These are phyloP conservation scores for Aspergillus pseudonomiae DNA, from an alignment of 2,329 filamentous ascomycete genomes.

Conservation along the genomic window DNA sequence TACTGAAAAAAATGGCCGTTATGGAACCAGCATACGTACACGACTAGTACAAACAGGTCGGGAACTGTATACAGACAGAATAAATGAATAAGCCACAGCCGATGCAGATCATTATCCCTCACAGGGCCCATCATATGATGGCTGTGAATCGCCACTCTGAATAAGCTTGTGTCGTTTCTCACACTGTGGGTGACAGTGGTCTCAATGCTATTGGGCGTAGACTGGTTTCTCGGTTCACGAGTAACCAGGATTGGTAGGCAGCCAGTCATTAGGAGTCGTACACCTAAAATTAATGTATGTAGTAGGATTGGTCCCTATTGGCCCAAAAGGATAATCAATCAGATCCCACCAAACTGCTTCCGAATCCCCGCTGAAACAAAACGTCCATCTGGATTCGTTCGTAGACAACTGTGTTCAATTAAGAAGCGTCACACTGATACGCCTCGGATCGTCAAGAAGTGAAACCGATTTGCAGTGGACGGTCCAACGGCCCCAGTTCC, in stretches of 20 bases:
- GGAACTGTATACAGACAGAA: not conserved
- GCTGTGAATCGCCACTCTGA: not conserved
- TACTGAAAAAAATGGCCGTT: not conserved
- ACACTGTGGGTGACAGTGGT: not conserved
- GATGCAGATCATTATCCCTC: constrained; percentile 2
- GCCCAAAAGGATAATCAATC: not conserved
- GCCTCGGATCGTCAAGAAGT: not conserved
- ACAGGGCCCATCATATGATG: not conserved
- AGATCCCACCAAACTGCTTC: not conserved
- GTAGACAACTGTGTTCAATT: too few relatives aligned
- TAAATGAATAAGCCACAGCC: not conserved
- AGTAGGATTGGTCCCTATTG: not conserved
- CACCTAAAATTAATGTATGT: not conserved
- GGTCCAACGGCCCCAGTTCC: not conserved
- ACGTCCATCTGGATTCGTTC: not conserved
- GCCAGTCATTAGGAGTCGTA: not conserved
- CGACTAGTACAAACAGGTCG: not conserved
- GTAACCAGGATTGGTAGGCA: not conserved
- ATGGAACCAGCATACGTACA: not conserved
- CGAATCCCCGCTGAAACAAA: not conserved
- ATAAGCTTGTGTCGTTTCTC: not conserved
- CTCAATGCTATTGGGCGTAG: not conserved
- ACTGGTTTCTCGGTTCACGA: not conserved
- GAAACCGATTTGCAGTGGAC: not conserved
- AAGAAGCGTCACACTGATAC: too few relatives aligned